Percentiles rank a stretch among this genome's conserved stretches.
Evolutionary conservation across 768 basidiomycete genomes (phyloP).

Genomic region (Symmetrospora coprosmae): DNA sequence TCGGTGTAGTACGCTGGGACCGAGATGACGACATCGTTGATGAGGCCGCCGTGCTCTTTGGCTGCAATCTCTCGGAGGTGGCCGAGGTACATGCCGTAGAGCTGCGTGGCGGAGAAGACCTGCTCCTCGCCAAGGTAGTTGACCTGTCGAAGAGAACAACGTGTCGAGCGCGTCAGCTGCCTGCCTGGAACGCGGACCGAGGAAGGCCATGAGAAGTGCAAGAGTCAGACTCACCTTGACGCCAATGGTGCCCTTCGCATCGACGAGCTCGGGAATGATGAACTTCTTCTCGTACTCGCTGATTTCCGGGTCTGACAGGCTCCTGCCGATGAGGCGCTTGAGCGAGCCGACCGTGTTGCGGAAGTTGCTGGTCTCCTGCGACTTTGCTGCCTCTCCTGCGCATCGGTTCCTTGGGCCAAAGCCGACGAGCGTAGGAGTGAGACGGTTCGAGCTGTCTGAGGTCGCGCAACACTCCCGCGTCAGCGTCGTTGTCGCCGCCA

Average conservation of each 20-base stretch:
- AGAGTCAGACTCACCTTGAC: constrained; percentile 51
- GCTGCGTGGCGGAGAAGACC: constrained; percentile 72
- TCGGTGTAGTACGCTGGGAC: constrained; percentile 97
- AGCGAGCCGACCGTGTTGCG: constrained; percentile 88
- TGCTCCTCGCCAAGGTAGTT: constrained; percentile 69
- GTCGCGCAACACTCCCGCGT: too few species aligned
- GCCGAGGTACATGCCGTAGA: constrained; percentile 77
- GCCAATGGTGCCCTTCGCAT: constrained; percentile 68
- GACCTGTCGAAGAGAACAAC: constrained; percentile 57
- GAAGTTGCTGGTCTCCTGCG: constrained; percentile 94
- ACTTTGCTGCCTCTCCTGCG: constrained; percentile 92
- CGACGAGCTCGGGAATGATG: constrained; percentile 71
- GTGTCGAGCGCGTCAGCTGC: too few species aligned
- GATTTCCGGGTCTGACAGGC: constrained; percentile 64
- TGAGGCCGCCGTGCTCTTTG: constrained; percentile 66
- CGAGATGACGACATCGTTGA: constrained; percentile 86
- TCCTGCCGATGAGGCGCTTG: constrained; percentile 77
- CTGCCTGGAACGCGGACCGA: too few species aligned
- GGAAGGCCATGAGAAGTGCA: background rate
- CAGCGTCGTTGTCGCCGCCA: too few species aligned
- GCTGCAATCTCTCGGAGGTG: constrained; percentile 78
- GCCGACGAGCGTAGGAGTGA: constrained; percentile 90
- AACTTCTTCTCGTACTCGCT: constrained; percentile 76
- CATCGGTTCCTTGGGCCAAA: constrained; percentile 81
- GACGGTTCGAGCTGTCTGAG: constrained; percentile 95